Evolutionary conservation across 108 stramenopile species (phyloP).

Genomic region (Cyclotella sp.): DNA sequence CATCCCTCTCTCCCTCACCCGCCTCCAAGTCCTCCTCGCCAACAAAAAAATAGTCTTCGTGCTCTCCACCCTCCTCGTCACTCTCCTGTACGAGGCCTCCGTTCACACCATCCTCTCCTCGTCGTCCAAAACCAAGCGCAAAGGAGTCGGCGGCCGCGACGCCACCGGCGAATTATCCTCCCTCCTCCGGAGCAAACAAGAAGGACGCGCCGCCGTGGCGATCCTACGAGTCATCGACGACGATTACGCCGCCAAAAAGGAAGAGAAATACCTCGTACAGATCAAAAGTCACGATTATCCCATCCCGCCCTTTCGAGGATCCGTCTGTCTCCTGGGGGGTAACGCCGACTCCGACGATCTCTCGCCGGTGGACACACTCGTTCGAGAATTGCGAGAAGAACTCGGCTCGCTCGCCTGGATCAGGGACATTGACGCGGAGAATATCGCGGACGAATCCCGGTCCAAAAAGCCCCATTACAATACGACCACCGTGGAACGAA

Average conservation of each 20-base stretch:
- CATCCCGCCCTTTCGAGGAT: constrained; percentile 44
- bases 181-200: constrained; percentile 23
- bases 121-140: constrained; percentile 22
- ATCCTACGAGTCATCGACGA: constrained; percentile 40
- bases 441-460: constrained; percentile 26
- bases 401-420: constrained; percentile 35
- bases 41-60: constrained; percentile 26
- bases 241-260: not conserved
- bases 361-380: constrained; percentile 42
- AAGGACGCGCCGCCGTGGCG: constrained; percentile 55
- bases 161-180: constrained; percentile 30
- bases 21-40: constrained; percentile 27
- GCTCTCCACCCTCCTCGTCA: constrained; percentile 23
- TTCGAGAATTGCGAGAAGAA: constrained; percentile 50
- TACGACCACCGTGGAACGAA: not conserved
- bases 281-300: constrained; percentile 57
- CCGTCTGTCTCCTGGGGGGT: constrained; percentile 46
- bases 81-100: constrained; percentile 8
- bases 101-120: not conserved
- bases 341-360: constrained; percentile 36
- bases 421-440: constrained; percentile 15
- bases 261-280: constrained; percentile 48
- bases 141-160: constrained; percentile 41
- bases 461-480: not conserved
- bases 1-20: not conserved